These are phyloP conservation scores for Ligustrum vulgare DNA, from an alignment of 257 asterid species.

Conservation along the genomic window DNA sequence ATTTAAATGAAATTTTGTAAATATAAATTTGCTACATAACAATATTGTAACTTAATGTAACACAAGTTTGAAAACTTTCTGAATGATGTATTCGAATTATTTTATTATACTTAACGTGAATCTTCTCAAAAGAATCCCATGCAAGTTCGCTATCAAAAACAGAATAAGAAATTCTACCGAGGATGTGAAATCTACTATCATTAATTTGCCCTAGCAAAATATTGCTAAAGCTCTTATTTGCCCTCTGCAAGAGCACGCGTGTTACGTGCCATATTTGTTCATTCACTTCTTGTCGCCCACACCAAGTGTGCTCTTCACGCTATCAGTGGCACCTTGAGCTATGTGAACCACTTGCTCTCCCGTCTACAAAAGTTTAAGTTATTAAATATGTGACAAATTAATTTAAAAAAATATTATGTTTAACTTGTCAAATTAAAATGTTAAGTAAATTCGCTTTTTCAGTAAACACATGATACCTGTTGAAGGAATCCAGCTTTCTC, in stretches of 20 bases:
- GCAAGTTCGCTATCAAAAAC: background rate
- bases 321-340: constrained; percentile 76
- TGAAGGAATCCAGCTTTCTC: constrained; percentile 50
- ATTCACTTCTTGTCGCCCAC: constrained; percentile 61
- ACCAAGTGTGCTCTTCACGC: constrained; percentile 74
- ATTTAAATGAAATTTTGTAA: too few relatives aligned
- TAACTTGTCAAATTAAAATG: background rate
- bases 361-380: constrained; percentile 31
- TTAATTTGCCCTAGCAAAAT: background rate
- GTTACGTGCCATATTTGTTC: background rate
- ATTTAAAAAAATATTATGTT: background rate
- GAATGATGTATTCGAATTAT: background rate
- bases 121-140: background rate
- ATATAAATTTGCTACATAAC: too few relatives aligned
- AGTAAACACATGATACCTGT: constrained; percentile 35
- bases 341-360: constrained; percentile 55
- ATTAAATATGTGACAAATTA: background rate
- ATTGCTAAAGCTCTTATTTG: constrained; percentile 18
- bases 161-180: background rate
- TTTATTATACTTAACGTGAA: background rate
- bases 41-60: too few relatives aligned
- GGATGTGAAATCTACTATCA: background rate
- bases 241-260: background rate
- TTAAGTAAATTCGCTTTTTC: background rate
- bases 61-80: too few relatives aligned